phyloP scores from a whole-genome alignment of 257 asterid genomes.

The Sherardia arvensis region DNA sequence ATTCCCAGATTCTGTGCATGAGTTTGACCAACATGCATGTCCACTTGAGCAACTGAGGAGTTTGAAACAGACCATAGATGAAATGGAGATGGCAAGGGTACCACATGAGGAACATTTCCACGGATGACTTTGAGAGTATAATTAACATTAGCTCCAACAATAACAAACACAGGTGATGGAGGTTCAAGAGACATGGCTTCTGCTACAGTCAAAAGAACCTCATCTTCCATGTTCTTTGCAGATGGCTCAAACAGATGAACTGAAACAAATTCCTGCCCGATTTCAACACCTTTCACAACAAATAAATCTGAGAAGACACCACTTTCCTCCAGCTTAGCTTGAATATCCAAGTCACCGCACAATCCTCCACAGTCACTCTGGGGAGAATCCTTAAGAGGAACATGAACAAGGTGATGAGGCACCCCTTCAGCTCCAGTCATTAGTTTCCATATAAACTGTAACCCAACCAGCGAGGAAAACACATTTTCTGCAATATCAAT shows the following conservation, averaged over 20 bases:
- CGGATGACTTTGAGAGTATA: slow-evolving; percentile 74
- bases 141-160: slow-evolving; percentile 60
- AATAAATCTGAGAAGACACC: slow-evolving; percentile 77
- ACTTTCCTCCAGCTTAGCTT: slow-evolving; percentile 72
- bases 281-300: slow-evolving; percentile 76
- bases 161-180: slow-evolving; percentile 78
- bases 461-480: slow-evolving; percentile 85
- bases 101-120: slow-evolving; percentile 49
- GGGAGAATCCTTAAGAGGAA: slow-evolving; percentile 85
- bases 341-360: slow-evolving; percentile 83
- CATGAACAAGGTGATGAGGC: slow-evolving; percentile 67
- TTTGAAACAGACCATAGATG: slow-evolving; percentile 71
- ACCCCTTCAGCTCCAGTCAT: slow-evolving; percentile 53
- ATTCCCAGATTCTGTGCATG: slow-evolving; percentile 58
- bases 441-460: slow-evolving; percentile 72
- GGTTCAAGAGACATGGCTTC: slow-evolving; percentile 96
- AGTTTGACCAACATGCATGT: slow-evolving; percentile 46
- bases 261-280: slow-evolving; percentile 81
- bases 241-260: slow-evolving; percentile 70
- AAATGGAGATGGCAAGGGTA: slow-evolving; percentile 63
- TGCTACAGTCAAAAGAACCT: slow-evolving; percentile 74
- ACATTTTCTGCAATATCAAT: slow-evolving; percentile 61
- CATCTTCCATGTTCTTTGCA: slow-evolving; percentile 46
- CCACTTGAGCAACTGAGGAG: slow-evolving; percentile 73
- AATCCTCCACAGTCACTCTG: slow-evolving; percentile 85